These are phyloP conservation scores for Xenoacremonium recifei DNA, from an alignment of 2,329 filamentous ascomycete species.

Conservation along the genomic window DNA sequence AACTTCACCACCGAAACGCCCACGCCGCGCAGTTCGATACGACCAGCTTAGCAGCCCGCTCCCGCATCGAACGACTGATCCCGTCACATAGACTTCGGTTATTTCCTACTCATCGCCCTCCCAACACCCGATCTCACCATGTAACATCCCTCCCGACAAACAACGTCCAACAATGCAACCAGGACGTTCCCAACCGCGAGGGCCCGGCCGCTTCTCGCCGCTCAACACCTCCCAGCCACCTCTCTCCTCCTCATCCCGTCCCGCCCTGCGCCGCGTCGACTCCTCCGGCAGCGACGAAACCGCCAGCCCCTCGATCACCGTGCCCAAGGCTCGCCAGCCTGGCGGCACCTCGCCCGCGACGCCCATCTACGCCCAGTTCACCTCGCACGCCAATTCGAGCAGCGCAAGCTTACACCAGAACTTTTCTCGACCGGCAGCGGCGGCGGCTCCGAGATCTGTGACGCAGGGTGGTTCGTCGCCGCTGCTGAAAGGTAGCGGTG, in stretches of 20 bases:
- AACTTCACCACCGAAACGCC: too few species aligned
- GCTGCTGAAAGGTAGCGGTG: slow-evolving; percentile 32
- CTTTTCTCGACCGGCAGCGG: slow-evolving; percentile 55
- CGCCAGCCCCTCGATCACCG: slow-evolving; percentile 35
- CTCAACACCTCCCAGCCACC: slow-evolving; percentile 36
- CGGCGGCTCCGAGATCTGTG: slow-evolving; percentile 31
- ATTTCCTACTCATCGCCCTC: not conserved
- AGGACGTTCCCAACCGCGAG: slow-evolving; percentile 43
- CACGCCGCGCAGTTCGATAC: too few species aligned
- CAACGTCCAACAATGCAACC: too few species aligned
- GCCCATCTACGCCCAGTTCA: slow-evolving; percentile 49
- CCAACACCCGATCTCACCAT: not conserved
- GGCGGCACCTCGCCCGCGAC: slow-evolving; percentile 35
- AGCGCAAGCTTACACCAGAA: slow-evolving; percentile 48
- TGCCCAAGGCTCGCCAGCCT: slow-evolving; percentile 46
- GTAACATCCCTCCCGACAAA: too few species aligned
- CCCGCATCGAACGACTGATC: too few species aligned
- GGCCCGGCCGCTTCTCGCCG: slow-evolving; percentile 57
- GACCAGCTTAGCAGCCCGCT: too few species aligned
- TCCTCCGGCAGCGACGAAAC: slow-evolving; percentile 29
- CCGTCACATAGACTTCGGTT: too few species aligned
- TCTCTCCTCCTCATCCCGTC: slow-evolving; percentile 27
- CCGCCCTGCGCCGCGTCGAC: slow-evolving; percentile 34
- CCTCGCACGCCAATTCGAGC: slow-evolving; percentile 47
- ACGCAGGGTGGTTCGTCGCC: slow-evolving; percentile 30